Conservation (phyloP, 257 asterid genomes). For the Cynanchum wilfordii region DNA sequence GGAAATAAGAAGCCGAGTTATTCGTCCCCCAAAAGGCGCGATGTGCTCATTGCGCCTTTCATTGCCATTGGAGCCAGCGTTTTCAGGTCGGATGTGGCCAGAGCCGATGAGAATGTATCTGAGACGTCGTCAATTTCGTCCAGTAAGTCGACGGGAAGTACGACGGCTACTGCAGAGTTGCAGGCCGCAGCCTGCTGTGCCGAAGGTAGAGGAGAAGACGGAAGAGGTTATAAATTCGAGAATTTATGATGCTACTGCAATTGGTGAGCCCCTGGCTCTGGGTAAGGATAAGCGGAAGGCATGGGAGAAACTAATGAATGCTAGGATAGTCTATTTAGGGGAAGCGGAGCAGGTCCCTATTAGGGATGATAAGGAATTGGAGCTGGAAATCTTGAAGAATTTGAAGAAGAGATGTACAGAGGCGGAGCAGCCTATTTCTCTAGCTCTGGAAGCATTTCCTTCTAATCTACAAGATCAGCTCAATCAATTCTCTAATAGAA, state of each 20-base stretch:
- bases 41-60: slow-evolving; percentile 50
- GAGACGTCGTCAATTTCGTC: slow-evolving; percentile 21
- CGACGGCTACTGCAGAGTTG: slow-evolving; percentile 8
- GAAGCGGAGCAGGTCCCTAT: slow-evolving; percentile 87
- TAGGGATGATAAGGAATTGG: slow-evolving; percentile 68
- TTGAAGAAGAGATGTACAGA: slow-evolving; percentile 57
- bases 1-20: slow-evolving; percentile 9
- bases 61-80: slow-evolving; percentile 55
- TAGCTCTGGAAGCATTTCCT: slow-evolving; percentile 79
- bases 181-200: slow-evolving; percentile 21
- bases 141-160: slow-evolving; percentile 16
- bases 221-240: slow-evolving; percentile 63
- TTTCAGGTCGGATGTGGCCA: slow-evolving; percentile 58
- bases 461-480: slow-evolving; percentile 61
- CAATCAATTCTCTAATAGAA: slow-evolving; percentile 44
- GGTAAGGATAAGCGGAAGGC: slow-evolving; percentile 42
- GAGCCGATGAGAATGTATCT: slow-evolving; percentile 53
- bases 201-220: slow-evolving; percentile 23
- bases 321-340: slow-evolving; percentile 70
- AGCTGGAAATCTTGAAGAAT: slow-evolving; percentile 66
- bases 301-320: slow-evolving; percentile 81
- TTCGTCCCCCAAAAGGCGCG: slow-evolving; percentile 40
- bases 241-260: slow-evolving; percentile 71
- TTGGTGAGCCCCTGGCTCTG: slow-evolving; percentile 32
- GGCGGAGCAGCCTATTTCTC: slow-evolving; percentile 41